phyloP scores from a whole-genome alignment of 441 rosid species.

The Manihot esculenta region DNA sequence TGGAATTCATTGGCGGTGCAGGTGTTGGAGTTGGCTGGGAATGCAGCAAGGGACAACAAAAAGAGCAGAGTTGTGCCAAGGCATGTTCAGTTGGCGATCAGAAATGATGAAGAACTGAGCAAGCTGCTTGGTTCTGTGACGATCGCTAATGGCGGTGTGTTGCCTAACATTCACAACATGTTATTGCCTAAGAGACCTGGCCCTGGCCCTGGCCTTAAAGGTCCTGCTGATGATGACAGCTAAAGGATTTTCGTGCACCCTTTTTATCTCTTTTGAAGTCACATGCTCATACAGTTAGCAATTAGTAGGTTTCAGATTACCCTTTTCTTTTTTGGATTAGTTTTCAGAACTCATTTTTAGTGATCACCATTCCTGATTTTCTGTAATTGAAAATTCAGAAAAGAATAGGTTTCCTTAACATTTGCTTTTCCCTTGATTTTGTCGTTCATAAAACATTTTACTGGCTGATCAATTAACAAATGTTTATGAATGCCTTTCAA shows the following conservation, averaged over 20 bases:
- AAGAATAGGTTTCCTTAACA: too few species aligned
- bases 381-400: too few species aligned
- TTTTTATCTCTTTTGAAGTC: too few species aligned
- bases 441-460: too few species aligned
- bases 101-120: conserved; percentile 28
- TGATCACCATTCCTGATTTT: too few species aligned
- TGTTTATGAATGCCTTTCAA: neutral
- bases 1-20: neutral
- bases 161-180: conserved; percentile 37
- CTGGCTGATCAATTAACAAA: too few species aligned
- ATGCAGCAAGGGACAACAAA: conserved; percentile 31
- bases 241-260: neutral
- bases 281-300: neutral
- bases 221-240: conserved; percentile 19
- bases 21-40: conserved; percentile 31
- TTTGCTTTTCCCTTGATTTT: too few species aligned
- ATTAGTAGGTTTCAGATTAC: neutral
- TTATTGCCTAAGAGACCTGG: conserved; percentile 32
- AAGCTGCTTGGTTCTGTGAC: conserved; percentile 33
- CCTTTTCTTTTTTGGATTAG: too few species aligned
- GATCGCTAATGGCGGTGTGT: conserved; percentile 36
- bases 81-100: conserved; percentile 23
- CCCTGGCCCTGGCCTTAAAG: conserved; percentile 9
- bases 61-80: conserved; percentile 18
- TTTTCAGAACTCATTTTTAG: too few species aligned